Evolutionary conservation across 768 basidiomycete genomes (phyloP), one percentile per base, ranked within the genome.

Genomic region (Suillus plorans): DNA sequence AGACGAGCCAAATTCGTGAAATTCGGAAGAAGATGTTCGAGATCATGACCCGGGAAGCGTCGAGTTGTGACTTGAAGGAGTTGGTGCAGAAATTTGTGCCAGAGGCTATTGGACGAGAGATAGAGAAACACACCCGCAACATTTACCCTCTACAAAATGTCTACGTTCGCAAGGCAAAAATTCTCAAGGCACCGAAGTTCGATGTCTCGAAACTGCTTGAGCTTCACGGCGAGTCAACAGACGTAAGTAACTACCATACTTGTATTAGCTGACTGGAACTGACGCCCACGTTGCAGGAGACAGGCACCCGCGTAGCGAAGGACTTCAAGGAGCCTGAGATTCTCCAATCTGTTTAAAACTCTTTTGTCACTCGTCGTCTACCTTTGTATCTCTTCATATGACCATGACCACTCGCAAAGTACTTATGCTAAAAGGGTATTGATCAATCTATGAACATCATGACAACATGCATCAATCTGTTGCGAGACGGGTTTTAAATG

Each of bases 21-120:
- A 99, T 99, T 78, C 86, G 97, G 78, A 93, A 93, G 79, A 99
- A 99, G 88, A 99, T 99, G 97, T 94, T 98, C 72, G 97, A 96
- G 84, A 95, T 97, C 78, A 95, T 96, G 89, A 95, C 88, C 64
- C 89, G 96, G 68, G 97, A 99, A 82, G 93, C 95, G 59, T 86
- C 92, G 64, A 94, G 89, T 73, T 95, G 93, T 76, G 97, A 99
- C 80, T 81, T 99, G 81, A 99, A 99, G 89, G 94, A 96, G 85
- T 79, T 95, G 71, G 95, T 99, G 66, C 93, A 95, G 84, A 99
- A 99, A 86, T 97, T 99, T 78, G 89, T 99, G 53, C 97, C 97
- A 39, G 97, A 99, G 82, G 94, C 93, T 67, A 99, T 99, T 73
- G 97, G 97, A 70, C 90, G 96, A 71, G 97, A 99, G 86, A 99